Base-by-base conservation (phyloP, 306 rosid genomes). In the Corylus americana region DNA sequence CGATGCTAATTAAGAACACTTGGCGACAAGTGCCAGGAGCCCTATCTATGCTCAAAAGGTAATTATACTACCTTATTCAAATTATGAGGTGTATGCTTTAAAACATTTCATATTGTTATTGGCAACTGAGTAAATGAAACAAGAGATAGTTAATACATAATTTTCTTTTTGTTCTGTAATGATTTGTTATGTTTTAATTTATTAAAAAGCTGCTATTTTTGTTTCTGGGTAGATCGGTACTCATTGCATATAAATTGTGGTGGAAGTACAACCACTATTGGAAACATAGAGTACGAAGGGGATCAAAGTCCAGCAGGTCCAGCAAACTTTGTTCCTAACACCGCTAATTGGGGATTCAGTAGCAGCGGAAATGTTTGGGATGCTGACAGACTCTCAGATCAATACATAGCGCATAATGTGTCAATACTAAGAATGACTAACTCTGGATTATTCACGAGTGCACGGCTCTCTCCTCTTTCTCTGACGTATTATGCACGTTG, bases 211-310 rank as follows among this genome's bases (percentile, higher is more conserved):
- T 22, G 66, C 1, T 59, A 14, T 59, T 25, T 18, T 14, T 11
- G 45, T 42, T 42, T 42, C 0, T 55, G 62, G n/a, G 62, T 25
- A 59, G 35, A 22, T 11, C 14, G 7, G 29, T 59, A 76, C 59
- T 75, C 87, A 45, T 67, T 89, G 77, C 85, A 86, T 80, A 67
- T 89, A 79, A 91, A 87, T 62, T 86, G 96, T 68, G 96, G 96
- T 48, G 93, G 96, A 81, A 79, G 81, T 45, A 73, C 79, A 79
- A 64, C 81, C 78, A 84, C 72, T 11, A 70, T 80, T 1, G 84
- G 89, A 83, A 72, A 77, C 78, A 62, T 85, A 64, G 77, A 58
- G 73, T 88, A 85, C 71, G 17, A 81, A 39, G 88, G 79, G 70
- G 91, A 91, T 83, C 83, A 74, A 50, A 78, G 84, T 55, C 8